Base-by-base conservation (phyloP, 768 basidiomycete genomes). In the Dendrothele bispora region DNA sequence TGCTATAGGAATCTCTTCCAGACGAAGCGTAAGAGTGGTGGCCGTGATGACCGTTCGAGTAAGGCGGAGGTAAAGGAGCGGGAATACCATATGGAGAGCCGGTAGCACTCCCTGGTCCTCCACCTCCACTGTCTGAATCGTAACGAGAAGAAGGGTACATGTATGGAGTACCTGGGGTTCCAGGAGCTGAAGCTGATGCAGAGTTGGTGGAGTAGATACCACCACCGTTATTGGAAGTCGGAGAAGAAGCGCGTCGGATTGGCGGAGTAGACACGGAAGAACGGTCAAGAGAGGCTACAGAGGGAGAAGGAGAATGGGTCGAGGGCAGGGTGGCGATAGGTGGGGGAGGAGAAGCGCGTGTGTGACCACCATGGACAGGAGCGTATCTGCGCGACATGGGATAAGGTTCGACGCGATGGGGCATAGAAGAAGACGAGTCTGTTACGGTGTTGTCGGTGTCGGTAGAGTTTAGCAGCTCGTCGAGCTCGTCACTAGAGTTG, bases 191-290 rank as follows among this genome's bases (percentile, higher is more conserved):
- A n/a, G n/a, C n/a, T n/a, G n/a, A n/a, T n/a, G n/a, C n/a, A n/a
- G n/a, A n/a, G n/a, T n/a, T n/a, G n/a, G n/a, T n/a, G n/a, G n/a
- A n/a, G n/a, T n/a, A n/a, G n/a, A n/a, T n/a, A n/a, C n/a, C n/a
- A n/a, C n/a, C n/a, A n/a, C n/a, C n/a, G n/a, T n/a, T n/a, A n/a
- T n/a, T n/a, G n/a, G n/a, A n/a, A 3, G 38, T 25, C n/a, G 38
- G 46, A 22, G 46, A 38, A 18, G 46, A 38, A 20, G 46, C 17
- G 17, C 37, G 36, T 28, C 46, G 20, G 21, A 39, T 47, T 20
- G 46, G 46, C 28, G 46, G 46, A 25, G 46, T 47, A 30, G 46
- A 47, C 8, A 47, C 46, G 15, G 46, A 47, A 17, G 46, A 47
- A n/a, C 46, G 46, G 22, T 47, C 46, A n/a, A 47, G 29, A 14